phyloP scores from a whole-genome alignment of 192 early-diverging fungal genomes.

The Dispira parvispora region DNA sequence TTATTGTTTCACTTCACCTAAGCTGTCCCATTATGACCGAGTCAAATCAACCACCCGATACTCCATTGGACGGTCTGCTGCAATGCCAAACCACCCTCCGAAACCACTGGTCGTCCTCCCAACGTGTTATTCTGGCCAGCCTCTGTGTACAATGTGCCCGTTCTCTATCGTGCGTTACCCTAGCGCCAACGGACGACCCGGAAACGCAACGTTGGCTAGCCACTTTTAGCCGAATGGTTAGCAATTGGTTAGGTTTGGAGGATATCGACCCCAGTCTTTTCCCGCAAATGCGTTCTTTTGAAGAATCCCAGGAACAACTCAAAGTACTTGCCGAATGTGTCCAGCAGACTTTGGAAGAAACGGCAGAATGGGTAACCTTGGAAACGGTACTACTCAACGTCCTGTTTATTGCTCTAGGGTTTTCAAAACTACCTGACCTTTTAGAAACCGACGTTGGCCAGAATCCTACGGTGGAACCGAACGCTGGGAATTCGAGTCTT shows the following conservation, averaged over 20 bases:
- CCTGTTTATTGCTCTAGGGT: slow-evolving; percentile 4
- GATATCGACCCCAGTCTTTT: not conserved
- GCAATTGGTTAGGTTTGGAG: slow-evolving; percentile 7
- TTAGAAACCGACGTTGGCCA: not conserved
- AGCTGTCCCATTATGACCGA: no score
- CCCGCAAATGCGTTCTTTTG: no score
- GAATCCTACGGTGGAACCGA: not conserved
- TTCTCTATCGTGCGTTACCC: no score
- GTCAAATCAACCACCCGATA: no score
- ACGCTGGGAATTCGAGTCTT: not conserved
- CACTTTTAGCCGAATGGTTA: not conserved
- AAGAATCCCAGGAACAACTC: not conserved
- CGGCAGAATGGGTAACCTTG: not conserved
- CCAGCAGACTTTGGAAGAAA: not conserved
- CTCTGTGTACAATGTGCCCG: no score
- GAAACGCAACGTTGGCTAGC: not conserved
- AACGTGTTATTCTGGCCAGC: no score
- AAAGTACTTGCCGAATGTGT: not conserved
- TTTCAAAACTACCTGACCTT: not conserved
- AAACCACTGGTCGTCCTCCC: no score
- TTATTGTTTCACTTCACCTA: no score
- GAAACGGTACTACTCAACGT: not conserved
- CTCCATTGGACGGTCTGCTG: no score
- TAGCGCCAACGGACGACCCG: slow-evolving; percentile 1
- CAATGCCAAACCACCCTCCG: no score